phyloP scores from a whole-genome alignment of 306 rosid genomes.

The Ziziphus jujuba region DNA sequence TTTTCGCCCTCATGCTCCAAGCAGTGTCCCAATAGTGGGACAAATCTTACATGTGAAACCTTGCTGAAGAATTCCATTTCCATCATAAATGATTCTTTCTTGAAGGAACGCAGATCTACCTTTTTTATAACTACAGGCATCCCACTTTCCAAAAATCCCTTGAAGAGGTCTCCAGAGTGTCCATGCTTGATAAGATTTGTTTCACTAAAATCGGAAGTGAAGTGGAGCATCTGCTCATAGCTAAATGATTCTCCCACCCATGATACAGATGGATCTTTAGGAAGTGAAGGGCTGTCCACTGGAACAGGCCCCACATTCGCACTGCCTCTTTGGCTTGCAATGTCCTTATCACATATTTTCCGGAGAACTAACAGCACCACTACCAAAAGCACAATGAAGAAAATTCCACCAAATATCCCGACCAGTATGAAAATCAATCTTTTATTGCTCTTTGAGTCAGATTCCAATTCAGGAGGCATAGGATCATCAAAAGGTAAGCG shows the following conservation, averaged over 20 bases:
- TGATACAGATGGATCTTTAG: slow-evolving; percentile 44
- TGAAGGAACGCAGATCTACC: slow-evolving; percentile 51
- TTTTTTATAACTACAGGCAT: slow-evolving; percentile 67
- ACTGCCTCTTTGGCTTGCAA: slow-evolving; percentile 39
- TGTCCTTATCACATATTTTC: slow-evolving; percentile 35
- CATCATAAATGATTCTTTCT: slow-evolving; percentile 51
- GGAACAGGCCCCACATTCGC: slow-evolving; percentile 50
- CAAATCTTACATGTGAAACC: slow-evolving; percentile 71
- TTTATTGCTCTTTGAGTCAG: slow-evolving; percentile 32
- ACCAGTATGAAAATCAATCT: slow-evolving; percentile 57
- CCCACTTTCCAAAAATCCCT: slow-evolving; percentile 56
- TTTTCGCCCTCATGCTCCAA: slow-evolving; percentile 75
- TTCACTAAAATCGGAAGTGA: slow-evolving; percentile 63
- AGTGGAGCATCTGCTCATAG: slow-evolving; percentile 60
- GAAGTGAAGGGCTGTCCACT: slow-evolving; percentile 45
- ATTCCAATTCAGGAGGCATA: slow-evolving; percentile 2
- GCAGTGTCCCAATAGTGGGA: slow-evolving; percentile 87
- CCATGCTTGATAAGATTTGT: slow-evolving; percentile 74
- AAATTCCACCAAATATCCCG: slow-evolving; percentile 79
- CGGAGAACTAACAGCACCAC: slow-evolving; percentile 48
- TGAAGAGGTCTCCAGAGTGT: slow-evolving; percentile 82
- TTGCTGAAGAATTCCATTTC: slow-evolving; percentile 70
- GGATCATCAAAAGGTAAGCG: slow-evolving; percentile 34
- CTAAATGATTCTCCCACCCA: slow-evolving; percentile 65
- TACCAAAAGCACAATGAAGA: slow-evolving; percentile 54